Percentiles rank a stretch among this genome's conserved stretches.
These are phyloP conservation scores for Cucurbita ficifolia DNA, from an alignment of 306 rosid genomes.

Conservation along the genomic window DNA sequence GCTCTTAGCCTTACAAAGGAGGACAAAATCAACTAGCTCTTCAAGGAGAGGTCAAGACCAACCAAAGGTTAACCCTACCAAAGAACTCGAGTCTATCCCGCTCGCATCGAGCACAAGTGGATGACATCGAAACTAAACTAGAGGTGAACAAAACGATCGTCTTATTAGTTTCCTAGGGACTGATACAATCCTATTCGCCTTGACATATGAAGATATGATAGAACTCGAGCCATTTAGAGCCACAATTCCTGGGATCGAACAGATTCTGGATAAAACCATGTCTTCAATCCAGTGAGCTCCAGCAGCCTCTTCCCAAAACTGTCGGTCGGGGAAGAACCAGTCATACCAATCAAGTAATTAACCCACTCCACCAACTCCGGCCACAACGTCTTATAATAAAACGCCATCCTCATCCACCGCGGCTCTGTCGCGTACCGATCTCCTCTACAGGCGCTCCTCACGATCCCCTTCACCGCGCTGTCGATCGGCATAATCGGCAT, in stretches of 20 bases:
- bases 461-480: slow-evolving; percentile 32
- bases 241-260: slow-evolving; percentile 9
- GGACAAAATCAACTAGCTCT: too few species aligned
- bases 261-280: slow-evolving; percentile 21
- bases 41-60: too few species aligned
- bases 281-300: slow-evolving; percentile 22
- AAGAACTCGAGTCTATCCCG: too few species aligned
- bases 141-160: too few species aligned
- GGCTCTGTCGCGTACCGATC: slow-evolving; percentile 36
- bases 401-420: slow-evolving; percentile 25
- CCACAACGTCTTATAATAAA: slow-evolving; percentile 25
- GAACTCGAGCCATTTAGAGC: neutral
- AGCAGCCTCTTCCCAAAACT: slow-evolving; percentile 38
- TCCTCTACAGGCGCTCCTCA: slow-evolving; percentile 37
- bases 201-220: too few species aligned
- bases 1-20: too few species aligned
- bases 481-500: slow-evolving; percentile 27
- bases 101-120: too few species aligned
- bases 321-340: slow-evolving; percentile 20
- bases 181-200: too few species aligned
- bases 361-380: slow-evolving; percentile 30
- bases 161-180: too few species aligned
- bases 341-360: slow-evolving; percentile 15
- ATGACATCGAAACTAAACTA: too few species aligned
- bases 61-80: too few species aligned